Percentiles rank a stretch among this genome's conserved stretches.
Conservation (phyloP, 139 green algal genomes). For the Gonium pectorale region DNA sequence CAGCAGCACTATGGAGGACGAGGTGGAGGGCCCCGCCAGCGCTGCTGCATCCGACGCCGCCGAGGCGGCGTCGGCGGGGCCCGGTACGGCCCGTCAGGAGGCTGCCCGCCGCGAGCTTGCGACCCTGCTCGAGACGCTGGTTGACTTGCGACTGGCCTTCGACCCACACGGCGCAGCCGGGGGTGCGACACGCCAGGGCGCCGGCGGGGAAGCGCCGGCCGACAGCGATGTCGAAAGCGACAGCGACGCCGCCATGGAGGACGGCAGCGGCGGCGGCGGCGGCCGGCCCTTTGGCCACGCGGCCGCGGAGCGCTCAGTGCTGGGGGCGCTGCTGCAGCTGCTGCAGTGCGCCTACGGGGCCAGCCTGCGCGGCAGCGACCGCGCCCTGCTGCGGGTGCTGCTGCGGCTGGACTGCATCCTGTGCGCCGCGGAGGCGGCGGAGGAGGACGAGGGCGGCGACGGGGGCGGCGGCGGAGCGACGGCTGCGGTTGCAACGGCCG, state of each 20-base stretch:
- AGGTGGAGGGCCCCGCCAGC: not conserved
- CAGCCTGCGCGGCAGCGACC: constrained; percentile 59
- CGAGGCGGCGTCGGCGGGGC: constrained; percentile 27
- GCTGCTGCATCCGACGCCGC: constrained; percentile 34
- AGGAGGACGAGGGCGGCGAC: not conserved
- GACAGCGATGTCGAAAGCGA: not conserved
- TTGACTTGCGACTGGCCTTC: constrained; percentile 63
- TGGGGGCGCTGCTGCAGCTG: constrained; percentile 62
- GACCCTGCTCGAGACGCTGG: constrained; percentile 67
- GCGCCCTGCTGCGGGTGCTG: constrained; percentile 64
- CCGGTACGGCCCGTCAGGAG: too few relatives aligned
- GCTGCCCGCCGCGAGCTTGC: constrained; percentile 56
- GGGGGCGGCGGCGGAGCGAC: not conserved
- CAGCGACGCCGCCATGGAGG: not conserved
- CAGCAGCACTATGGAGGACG: not conserved
- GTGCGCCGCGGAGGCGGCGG: not conserved
- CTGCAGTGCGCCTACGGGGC: constrained; percentile 71
- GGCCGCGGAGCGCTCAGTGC: not conserved
- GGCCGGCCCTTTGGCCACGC: not conserved
- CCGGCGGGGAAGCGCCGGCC: not conserved
- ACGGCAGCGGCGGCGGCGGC: not conserved
- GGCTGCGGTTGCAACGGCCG: not conserved
- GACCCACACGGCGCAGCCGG: not conserved
- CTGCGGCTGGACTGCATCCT: constrained; percentile 62
- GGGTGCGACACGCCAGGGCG: not conserved